These are phyloP conservation scores for Staphylotrichum tortipilum DNA, from an alignment of 495 filamentous ascomycete genomes.

Conservation along the genomic window DNA sequence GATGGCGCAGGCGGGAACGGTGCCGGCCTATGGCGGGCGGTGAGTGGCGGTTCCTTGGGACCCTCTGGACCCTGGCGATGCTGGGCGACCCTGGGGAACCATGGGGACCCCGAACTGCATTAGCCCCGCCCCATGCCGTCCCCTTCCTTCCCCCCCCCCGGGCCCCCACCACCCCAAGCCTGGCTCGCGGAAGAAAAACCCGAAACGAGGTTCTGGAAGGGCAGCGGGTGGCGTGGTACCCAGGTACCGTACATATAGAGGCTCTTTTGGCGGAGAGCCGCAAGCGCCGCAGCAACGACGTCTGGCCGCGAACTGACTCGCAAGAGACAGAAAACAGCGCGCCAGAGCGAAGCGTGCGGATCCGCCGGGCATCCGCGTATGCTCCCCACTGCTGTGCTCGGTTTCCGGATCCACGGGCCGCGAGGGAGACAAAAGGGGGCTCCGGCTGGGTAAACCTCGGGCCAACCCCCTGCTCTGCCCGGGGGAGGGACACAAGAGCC, in stretches of 20 bases:
- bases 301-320: no score
- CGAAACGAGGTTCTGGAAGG: conserved; percentile 2
- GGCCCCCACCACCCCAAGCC: neutral
- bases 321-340: no score
- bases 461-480: no score
- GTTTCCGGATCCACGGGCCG: conserved; percentile 12
- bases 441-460: conserved; percentile 16
- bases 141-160: neutral
- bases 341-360: no score
- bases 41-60: conserved; percentile 1
- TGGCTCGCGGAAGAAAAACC: conserved; percentile 5
- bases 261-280: neutral
- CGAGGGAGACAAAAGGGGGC: neutral
- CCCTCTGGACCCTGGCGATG: no score
- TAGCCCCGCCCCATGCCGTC: no score
- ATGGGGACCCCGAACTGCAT: no score
- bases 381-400: neutral
- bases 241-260: conserved; percentile 6
- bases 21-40: neutral
- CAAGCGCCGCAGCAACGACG: neutral
- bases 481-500: no score
- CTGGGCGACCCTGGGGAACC: no score
- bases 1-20: neutral
- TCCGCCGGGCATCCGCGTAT: no score
- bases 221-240: neutral